Evolutionary conservation across 306 rosid genomes (phyloP).

Genomic region (Glycine latifolia): DNA sequence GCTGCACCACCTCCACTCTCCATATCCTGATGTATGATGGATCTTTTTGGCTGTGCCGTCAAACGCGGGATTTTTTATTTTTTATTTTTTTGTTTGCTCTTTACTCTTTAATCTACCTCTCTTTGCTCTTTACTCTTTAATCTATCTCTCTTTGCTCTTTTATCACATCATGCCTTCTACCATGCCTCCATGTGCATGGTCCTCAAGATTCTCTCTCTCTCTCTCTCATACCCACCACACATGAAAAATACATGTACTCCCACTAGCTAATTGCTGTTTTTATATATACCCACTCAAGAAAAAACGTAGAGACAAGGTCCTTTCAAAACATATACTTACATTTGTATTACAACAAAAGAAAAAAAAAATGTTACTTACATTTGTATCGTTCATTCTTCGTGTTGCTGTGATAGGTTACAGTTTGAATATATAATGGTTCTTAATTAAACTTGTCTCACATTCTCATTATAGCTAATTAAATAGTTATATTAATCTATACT

Average conservation of each 20-base stretch:
- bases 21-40: constrained; percentile 34
- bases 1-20: constrained; percentile 47
- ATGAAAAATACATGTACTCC: constrained; percentile 30
- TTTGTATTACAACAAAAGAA: too few species aligned
- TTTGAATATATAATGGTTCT: too few species aligned
- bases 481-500: background rate
- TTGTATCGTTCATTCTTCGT: too few species aligned
- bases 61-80: constrained; percentile 52
- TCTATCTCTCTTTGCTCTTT: constrained; percentile 3
- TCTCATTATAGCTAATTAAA: background rate
- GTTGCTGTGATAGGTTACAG: background rate
- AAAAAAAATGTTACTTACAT: too few species aligned
- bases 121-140: constrained; percentile 27
- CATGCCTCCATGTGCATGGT: constrained; percentile 52
- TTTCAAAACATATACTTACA: too few species aligned
- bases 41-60: constrained; percentile 52
- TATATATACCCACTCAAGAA: background rate
- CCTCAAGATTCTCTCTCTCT: constrained; percentile 36
- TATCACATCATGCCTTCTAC: constrained; percentile 25
- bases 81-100: background rate
- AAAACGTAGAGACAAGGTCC: background rate
- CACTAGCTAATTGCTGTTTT: constrained; percentile 35
- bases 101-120: background rate
- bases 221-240: constrained; percentile 38
- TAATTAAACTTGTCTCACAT: background rate